Evolutionary conservation across 1,284 basidiomycete genomes (phyloP), one percentile per base, ranked within the genome.

Genomic region (Rhizoctonia solani): DNA sequence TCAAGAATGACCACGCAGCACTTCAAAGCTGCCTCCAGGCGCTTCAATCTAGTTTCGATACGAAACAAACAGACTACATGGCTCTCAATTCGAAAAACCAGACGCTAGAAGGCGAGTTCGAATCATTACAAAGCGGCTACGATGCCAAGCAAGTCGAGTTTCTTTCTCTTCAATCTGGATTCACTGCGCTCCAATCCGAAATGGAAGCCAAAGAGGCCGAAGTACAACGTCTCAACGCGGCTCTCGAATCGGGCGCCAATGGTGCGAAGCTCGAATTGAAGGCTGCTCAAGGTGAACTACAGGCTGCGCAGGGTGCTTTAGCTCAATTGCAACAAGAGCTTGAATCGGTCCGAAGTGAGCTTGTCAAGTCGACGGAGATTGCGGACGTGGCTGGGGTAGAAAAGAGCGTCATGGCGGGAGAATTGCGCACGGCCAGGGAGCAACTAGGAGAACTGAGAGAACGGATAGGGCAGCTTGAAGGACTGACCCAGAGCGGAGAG

Each of bases 91-190:
- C 59, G 47, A 53, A 27, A 21, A 47, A 63, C 16, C 47, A 63
- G 34, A 30, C 47, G 1, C 34, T 53, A 21, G 47, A 53, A 8
- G 32, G 37, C 34, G 59, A 52, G 23, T 63, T 52, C 37, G 59
- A 63, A 29, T 52, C 59, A 1, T 42, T 63, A 34, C 47, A 63
- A 29, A 49, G 47, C 2, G 59, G 59, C 4, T 63, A 52, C 49
- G 59, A 63, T 30, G 59, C 59, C n/a, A 63, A 63, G 37, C 59
- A 63, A 34, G 32, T 30, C 59, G 59, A 63, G 59, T 63, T 63
- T 47, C 23, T n/a, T 21, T 29, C 13, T 27, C 59, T 63, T 16
- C 59, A 53, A n/a, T 63, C 59, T 6, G 59, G 59, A 19, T 63
- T 63, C 34, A 37, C 52, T 39, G 59, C 49, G 21, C 59, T 63